Conservation (phyloP, 768 basidiomycete genomes). For the Boletus rubroflammeus region DNA sequence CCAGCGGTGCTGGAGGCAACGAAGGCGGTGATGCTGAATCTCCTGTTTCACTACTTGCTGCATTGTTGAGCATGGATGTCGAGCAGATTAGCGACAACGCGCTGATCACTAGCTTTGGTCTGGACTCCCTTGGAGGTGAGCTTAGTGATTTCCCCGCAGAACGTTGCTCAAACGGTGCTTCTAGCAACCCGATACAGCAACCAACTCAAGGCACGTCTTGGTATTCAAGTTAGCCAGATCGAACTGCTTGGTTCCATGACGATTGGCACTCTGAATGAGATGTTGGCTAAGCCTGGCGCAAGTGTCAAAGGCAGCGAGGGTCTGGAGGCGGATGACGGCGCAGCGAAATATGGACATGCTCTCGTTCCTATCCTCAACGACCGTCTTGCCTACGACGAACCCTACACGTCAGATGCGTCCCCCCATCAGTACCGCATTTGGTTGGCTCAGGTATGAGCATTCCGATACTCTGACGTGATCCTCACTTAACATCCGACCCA, state of each 20-base stretch:
- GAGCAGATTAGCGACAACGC: constrained; percentile 31
- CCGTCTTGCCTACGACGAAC: constrained; percentile 30
- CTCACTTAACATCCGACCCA: background rate
- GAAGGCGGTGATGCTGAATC: constrained; percentile 18
- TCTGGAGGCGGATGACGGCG: constrained; percentile 19
- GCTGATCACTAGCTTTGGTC: constrained; percentile 27
- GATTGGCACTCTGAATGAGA: constrained; percentile 23
- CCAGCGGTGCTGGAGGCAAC: constrained; percentile 4
- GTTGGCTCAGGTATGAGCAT: constrained; percentile 28
- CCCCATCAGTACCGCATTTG: constrained; percentile 30
- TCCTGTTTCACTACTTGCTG: constrained; percentile 25
- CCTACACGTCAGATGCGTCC: constrained; percentile 29
- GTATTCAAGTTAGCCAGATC: constrained; percentile 25
- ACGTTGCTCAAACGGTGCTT: background rate
- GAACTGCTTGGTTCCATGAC: constrained; percentile 27
- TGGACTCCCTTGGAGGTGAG: constrained; percentile 27
- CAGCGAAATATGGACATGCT: constrained; percentile 27
- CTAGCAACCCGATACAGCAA: constrained; percentile 31
- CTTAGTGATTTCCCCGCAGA: background rate
- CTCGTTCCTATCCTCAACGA: constrained; percentile 30
- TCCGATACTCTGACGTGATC: background rate
- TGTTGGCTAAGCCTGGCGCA: constrained; percentile 17
- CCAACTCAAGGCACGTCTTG: constrained; percentile 26
- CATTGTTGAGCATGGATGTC: constrained; percentile 23
- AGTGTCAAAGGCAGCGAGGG: constrained; percentile 5